phyloP scores from a whole-genome alignment of 2,329 filamentous ascomycete species.

The Fusarium hostae region DNA sequence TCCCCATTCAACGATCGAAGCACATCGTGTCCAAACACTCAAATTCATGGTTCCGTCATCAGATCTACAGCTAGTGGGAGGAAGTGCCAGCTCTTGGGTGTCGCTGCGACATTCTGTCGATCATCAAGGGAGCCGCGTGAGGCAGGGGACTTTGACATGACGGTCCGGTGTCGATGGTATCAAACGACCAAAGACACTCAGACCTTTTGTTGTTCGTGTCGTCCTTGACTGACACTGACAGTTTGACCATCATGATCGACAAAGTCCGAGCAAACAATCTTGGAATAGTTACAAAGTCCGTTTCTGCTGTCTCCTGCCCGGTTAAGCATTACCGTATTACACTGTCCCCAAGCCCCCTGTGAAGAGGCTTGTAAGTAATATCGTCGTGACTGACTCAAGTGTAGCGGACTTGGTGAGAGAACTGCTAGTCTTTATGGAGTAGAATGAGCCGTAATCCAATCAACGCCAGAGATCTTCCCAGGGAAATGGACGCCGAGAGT shows the following conservation, averaged over 20 bases:
- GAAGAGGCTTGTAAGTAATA: constrained; percentile 5
- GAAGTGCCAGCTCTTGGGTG: not conserved
- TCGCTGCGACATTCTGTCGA: constrained; percentile 15
- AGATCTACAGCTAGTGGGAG: constrained; percentile 12
- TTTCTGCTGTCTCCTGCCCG: not conserved
- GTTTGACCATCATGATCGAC: constrained; percentile 13
- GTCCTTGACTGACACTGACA: not conserved
- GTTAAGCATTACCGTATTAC: constrained; percentile 16
- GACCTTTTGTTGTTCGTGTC: not conserved
- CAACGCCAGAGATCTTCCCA: constrained; percentile 23
- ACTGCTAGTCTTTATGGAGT: not conserved
- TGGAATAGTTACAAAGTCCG: not conserved
- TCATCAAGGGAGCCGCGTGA: constrained; percentile 23
- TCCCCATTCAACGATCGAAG: constrained; percentile 1
- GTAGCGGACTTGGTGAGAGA: not conserved
- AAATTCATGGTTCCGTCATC: not conserved
- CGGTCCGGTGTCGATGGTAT: not conserved
- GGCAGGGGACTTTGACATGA: constrained; percentile 3
- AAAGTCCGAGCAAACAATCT: constrained; percentile 5
- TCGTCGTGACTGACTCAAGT: constrained; percentile 36
- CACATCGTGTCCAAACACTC: not conserved
- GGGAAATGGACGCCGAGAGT: not conserved
- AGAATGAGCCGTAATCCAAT: constrained; percentile 10
- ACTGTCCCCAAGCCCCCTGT: not conserved
- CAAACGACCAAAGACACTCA: constrained; percentile 2